Percentiles rank a stretch among this genome's conserved stretches.
phyloP scores from a whole-genome alignment of 2,329 filamentous ascomycete genomes.

The Ceratocystis papillata region DNA sequence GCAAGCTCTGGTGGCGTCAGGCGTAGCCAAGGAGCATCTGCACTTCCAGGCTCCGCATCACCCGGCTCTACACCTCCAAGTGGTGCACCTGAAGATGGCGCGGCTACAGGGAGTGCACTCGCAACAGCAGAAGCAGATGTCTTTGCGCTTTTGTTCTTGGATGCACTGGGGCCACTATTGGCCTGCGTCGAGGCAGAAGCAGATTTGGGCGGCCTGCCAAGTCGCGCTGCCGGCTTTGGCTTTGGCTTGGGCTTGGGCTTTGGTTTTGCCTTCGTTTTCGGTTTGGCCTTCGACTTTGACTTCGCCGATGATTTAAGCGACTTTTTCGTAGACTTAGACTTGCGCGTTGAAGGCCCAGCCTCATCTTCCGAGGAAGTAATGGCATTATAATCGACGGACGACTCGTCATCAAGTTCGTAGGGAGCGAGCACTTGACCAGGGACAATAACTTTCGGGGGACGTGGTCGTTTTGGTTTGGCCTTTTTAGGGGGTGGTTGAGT shows the following conservation, averaged over 20 bases:
- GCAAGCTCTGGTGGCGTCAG: slow-evolving; percentile 55
- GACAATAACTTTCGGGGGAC: slow-evolving; percentile 50
- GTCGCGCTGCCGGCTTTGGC: slow-evolving; percentile 20
- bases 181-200: neutral
- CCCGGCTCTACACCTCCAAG: slow-evolving; percentile 36
- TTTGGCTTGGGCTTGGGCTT: slow-evolving; percentile 6
- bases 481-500: slow-evolving; percentile 12
- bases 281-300: too few species aligned
- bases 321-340: slow-evolving; percentile 29
- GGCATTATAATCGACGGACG: slow-evolving; percentile 43
- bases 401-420: slow-evolving; percentile 54
- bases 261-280: too few species aligned
- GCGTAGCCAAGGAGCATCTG: slow-evolving; percentile 54
- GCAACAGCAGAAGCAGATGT: neutral
- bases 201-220: slow-evolving; percentile 27
- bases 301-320: too few species aligned
- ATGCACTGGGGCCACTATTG: slow-evolving; percentile 27
- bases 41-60: slow-evolving; percentile 46
- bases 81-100: slow-evolving; percentile 41
- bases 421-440: slow-evolving; percentile 56
- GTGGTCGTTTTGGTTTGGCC: slow-evolving; percentile 28
- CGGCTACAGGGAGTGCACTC: slow-evolving; percentile 31
- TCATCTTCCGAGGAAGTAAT: slow-evolving; percentile 35
- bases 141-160: neutral
- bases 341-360: slow-evolving; percentile 34